Conservation (phyloP, 148 eudicot species). For the Beta vulgaris region DNA sequence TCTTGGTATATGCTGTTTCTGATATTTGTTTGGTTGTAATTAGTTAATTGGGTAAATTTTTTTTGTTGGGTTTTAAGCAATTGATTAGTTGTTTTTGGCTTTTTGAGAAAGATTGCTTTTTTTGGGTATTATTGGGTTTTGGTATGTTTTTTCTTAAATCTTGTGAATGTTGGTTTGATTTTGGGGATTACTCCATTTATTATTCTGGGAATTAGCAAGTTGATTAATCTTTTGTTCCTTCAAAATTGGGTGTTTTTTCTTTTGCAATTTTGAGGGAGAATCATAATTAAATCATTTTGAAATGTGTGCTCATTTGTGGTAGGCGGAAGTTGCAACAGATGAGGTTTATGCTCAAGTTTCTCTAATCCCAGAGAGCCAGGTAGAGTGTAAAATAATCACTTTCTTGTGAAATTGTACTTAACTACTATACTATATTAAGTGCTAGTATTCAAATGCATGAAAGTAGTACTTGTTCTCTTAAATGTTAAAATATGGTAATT, state of each 20-base stretch:
- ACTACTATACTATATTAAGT: slow-evolving; percentile 2
- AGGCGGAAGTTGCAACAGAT: slow-evolving; percentile 89
- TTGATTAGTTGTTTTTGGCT: not conserved
- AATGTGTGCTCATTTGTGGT: slow-evolving; percentile 35
- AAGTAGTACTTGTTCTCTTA: not conserved
- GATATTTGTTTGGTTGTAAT: slow-evolving; percentile 13
- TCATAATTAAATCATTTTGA: slow-evolving; percentile 25
- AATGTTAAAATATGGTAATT: slow-evolving; percentile 17
- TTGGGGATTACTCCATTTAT: slow-evolving; percentile 25
- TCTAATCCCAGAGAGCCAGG: slow-evolving; percentile 78
- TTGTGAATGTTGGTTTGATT: slow-evolving; percentile 32
- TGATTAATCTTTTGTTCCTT: slow-evolving; percentile 27
- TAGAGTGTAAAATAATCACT: slow-evolving; percentile 24
- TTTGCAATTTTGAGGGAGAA: slow-evolving; percentile 12
- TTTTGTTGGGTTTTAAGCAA: slow-evolving; percentile 1
- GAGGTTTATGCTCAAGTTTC: slow-evolving; percentile 94
- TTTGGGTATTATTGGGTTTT: slow-evolving; percentile 17
- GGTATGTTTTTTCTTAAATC: slow-evolving; percentile 17
- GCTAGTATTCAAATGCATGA: not conserved
- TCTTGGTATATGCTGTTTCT: slow-evolving; percentile 19
- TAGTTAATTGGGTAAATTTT: not conserved
- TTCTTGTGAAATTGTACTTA: slow-evolving; percentile 10
- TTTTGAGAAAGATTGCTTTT: slow-evolving; percentile 29
- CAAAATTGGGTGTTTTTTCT: slow-evolving; percentile 32
- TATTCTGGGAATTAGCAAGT: slow-evolving; percentile 12